These are phyloP conservation scores for Pythium dissotocum DNA, from an alignment of 352 stramenopile genomes.

Conservation along the genomic window DNA sequence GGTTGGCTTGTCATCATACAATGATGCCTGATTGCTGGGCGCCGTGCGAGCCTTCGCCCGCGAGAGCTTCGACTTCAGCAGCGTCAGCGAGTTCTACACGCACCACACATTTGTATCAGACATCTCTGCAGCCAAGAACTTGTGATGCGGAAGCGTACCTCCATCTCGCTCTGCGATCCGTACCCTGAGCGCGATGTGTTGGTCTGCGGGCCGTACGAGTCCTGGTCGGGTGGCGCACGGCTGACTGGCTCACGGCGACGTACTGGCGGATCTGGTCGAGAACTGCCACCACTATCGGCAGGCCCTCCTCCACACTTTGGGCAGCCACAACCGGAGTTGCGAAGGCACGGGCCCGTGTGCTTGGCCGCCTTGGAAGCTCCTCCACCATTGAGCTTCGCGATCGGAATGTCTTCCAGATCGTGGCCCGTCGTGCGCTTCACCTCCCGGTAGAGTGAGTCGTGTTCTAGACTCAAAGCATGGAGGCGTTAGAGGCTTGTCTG, in stretches of 20 bases:
- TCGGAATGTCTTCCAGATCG: slow-evolving; percentile 66
- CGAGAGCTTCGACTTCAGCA: slow-evolving; percentile 85
- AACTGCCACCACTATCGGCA: slow-evolving; percentile 13
- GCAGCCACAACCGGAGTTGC: slow-evolving; percentile 72
- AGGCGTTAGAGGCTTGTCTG: background rate
- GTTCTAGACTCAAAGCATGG: slow-evolving; percentile 37
- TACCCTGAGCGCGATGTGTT: slow-evolving; percentile 32
- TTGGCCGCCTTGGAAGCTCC: slow-evolving; percentile 17
- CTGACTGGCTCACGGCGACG: slow-evolving; percentile 40
- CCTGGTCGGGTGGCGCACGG: slow-evolving; percentile 14
- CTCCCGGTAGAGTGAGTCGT: slow-evolving; percentile 81
- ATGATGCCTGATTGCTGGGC: slow-evolving; percentile 64
- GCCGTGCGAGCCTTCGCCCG: slow-evolving; percentile 67
- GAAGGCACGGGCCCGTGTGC: slow-evolving; percentile 55
- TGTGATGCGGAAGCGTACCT: slow-evolving; percentile 26
- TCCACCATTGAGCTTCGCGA: slow-evolving; percentile 32
- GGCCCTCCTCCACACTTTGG: slow-evolving; percentile 52
- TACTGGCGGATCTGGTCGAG: slow-evolving; percentile 31
- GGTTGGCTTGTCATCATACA: slow-evolving; percentile 61
- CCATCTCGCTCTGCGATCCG: slow-evolving; percentile 46
- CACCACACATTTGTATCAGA: too few species aligned
- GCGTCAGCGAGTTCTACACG: slow-evolving; percentile 59
- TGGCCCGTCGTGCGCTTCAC: slow-evolving; percentile 76
- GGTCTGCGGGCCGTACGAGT: slow-evolving; percentile 33
- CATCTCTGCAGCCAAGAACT: background rate